A percentile compares a stretch with the other conserved stretches of the same genome.
Conservation (phyloP, 345 rosid genomes). For the Raphanus raphanistrum region DNA sequence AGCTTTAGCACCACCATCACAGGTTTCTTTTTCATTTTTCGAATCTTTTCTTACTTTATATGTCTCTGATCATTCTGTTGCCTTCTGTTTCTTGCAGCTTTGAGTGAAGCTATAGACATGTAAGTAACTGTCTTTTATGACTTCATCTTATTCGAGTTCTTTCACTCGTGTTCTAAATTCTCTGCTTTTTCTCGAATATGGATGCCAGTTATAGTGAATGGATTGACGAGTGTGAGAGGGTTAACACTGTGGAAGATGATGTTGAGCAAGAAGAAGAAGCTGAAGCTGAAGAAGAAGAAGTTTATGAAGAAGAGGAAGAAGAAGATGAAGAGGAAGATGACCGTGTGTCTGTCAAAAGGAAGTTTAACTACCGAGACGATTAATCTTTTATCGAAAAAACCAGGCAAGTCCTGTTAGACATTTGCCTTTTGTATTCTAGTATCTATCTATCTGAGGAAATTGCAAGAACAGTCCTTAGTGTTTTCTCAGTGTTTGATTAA, state of each 20-base stretch:
- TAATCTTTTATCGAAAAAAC: constrained; percentile 10
- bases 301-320: constrained; percentile 37
- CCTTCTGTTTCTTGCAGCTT: constrained; percentile 54
- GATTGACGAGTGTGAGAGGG: constrained; percentile 96
- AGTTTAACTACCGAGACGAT: constrained; percentile 30
- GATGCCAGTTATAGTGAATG: constrained; percentile 89
- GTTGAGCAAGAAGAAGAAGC: constrained; percentile 49
- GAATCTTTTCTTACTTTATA: too few species aligned
- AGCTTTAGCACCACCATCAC: constrained; percentile 83
- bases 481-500: not conserved
- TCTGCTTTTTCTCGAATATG: not conserved
- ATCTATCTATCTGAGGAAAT: constrained; percentile 11
- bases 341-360: constrained; percentile 37
- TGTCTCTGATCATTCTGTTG: too few species aligned
- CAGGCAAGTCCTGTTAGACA: constrained; percentile 5
- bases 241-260: constrained; percentile 64
- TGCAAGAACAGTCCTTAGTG: not conserved
- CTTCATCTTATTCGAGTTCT: not conserved
- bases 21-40: constrained; percentile 43
- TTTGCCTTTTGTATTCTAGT: constrained; percentile 22
- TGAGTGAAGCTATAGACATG: constrained; percentile 89
- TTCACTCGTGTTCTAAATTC: not conserved
- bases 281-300: constrained; percentile 31
- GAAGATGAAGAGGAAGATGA: constrained; percentile 39
- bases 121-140: constrained; percentile 42